Evolutionary conservation across 345 rosid genomes (phyloP).

Genomic region (Viola odorata): DNA sequence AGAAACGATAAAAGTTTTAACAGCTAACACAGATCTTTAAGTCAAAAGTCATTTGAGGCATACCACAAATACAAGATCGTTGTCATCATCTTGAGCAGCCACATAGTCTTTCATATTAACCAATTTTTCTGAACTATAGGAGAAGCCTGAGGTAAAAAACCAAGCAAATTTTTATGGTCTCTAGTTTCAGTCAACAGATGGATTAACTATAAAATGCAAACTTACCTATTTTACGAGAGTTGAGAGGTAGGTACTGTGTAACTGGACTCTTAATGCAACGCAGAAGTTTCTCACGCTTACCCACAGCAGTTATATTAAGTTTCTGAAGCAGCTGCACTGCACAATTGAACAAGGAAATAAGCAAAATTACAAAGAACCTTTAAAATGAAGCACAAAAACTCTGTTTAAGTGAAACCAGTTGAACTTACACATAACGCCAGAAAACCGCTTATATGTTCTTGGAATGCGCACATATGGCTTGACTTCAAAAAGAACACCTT

Average conservation of each 20-base stretch:
- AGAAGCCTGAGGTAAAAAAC: slow-evolving; percentile 54
- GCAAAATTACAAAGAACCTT: neutral
- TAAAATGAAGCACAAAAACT: neutral
- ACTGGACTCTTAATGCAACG: slow-evolving; percentile 78
- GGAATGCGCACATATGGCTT: slow-evolving; percentile 86
- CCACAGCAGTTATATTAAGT: slow-evolving; percentile 63
- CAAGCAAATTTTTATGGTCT: neutral
- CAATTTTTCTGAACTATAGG: slow-evolving; percentile 68
- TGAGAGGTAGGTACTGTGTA: slow-evolving; percentile 51
- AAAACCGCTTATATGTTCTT: slow-evolving; percentile 73
- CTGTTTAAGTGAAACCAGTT: neutral
- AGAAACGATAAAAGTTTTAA: neutral
- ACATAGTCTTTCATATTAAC: slow-evolving; percentile 58
- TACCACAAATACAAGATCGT: slow-evolving; percentile 84
- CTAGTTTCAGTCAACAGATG: neutral
- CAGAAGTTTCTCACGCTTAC: slow-evolving; percentile 76
- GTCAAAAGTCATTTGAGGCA: slow-evolving; percentile 18
- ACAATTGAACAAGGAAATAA: slow-evolving; percentile 1
- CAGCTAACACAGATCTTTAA: neutral
- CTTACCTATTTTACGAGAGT: slow-evolving; percentile 66
- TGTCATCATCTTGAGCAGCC: slow-evolving; percentile 42
- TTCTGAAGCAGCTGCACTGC: slow-evolving; percentile 89
- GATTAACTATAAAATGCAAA: neutral
- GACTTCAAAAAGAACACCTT: slow-evolving; percentile 84
- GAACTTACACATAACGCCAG: slow-evolving; percentile 80